Percentiles rank a stretch among this genome's conserved stretches.
Evolutionary conservation across 1,284 basidiomycete genomes (phyloP).

Genomic region (Malassezia psittaci): DNA sequence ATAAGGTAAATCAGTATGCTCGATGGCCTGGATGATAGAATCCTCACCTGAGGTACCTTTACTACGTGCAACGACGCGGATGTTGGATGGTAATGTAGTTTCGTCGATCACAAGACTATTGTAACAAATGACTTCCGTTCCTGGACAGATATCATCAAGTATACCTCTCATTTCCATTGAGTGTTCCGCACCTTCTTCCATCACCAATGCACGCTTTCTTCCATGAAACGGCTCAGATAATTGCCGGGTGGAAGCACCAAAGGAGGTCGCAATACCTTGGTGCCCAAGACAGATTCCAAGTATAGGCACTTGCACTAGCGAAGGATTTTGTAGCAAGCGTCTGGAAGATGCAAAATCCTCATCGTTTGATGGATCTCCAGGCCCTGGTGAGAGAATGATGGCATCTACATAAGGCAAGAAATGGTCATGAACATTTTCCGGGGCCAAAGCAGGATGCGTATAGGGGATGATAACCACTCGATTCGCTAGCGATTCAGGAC

Average conservation of each 20-base stretch:
- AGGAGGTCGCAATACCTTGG: conserved; percentile 73
- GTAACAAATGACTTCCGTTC: conserved; percentile 71
- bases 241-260: conserved; percentile 54
- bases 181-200: background rate
- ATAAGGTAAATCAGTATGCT: conserved; percentile 53
- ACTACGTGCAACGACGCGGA: conserved; percentile 51
- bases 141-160: conserved; percentile 55
- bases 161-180: conserved; percentile 51
- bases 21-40: conserved; percentile 32
- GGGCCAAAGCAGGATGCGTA: conserved; percentile 26
- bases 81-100: conserved; percentile 47
- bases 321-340: conserved; percentile 24
- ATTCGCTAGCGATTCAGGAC: conserved; percentile 10
- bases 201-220: conserved; percentile 22
- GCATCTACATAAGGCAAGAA: conserved; percentile 39
- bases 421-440: conserved; percentile 21
- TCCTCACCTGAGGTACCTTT: conserved; percentile 1
- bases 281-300: conserved; percentile 85
- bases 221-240: conserved; percentile 31
- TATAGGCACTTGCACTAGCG: conserved; percentile 54
- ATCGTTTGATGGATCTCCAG: conserved; percentile 29
- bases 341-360: conserved; percentile 37
- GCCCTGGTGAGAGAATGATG: conserved; percentile 41
- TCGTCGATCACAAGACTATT: conserved; percentile 53
- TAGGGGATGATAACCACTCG: conserved; percentile 39